Evolutionary conservation across 2,329 filamentous ascomycete genomes (phyloP).

Genomic region (Arthrobotrys sphaeroides): DNA sequence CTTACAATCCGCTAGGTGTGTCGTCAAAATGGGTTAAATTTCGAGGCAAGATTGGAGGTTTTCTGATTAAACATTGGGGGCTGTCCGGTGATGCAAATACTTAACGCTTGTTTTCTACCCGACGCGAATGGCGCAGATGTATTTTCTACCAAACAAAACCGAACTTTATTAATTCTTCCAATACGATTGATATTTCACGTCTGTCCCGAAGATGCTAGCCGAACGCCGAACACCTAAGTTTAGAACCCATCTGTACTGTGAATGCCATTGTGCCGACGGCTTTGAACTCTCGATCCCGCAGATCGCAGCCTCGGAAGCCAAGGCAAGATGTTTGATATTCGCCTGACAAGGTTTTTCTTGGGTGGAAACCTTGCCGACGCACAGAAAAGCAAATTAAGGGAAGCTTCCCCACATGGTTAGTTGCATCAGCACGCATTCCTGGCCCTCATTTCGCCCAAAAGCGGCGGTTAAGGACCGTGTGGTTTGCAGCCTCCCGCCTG

Average conservation of each 20-base stretch:
- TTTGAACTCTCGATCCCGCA: background rate
- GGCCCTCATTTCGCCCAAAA: conserved; percentile 43
- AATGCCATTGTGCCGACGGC: no score
- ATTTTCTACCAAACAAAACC: no score
- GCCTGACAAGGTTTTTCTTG: background rate
- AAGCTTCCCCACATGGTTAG: conserved; percentile 44
- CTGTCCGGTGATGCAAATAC: no score
- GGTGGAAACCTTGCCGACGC: background rate
- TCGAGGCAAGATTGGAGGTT: background rate
- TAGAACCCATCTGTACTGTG: no score
- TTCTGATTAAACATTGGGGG: background rate
- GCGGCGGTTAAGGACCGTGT: conserved; percentile 34
- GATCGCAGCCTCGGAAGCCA: background rate
- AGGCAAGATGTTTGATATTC: background rate
- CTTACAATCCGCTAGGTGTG: conserved; percentile 34
- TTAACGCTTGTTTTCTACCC: background rate
- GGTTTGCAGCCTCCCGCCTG: background rate
- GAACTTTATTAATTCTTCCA: no score
- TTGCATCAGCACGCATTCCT: conserved; percentile 12
- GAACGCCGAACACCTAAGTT: no score
- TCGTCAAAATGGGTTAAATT: conserved; percentile 44
- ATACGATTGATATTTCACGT: no score
- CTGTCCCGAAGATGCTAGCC: no score
- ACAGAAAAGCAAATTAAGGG: conserved; percentile 44
- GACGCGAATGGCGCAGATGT: background rate